phyloP scores from a whole-genome alignment of 805 yeast genomes.

The Wickerhamiella nectarea region DNA sequence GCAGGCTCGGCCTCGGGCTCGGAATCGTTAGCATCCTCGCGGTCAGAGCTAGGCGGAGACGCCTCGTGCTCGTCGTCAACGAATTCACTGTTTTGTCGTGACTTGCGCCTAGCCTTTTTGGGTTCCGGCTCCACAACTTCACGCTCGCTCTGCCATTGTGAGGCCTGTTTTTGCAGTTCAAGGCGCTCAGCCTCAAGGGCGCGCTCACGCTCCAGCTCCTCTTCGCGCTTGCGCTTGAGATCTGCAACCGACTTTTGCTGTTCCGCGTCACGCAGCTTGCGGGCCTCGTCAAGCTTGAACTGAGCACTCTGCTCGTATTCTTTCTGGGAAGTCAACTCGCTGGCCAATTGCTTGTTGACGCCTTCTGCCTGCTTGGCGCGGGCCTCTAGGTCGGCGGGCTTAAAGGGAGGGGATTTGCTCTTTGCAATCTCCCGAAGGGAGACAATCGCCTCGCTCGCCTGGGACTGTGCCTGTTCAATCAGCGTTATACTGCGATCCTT shows the following conservation, averaged over 20 bases:
- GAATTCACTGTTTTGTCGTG: conserved; percentile 20
- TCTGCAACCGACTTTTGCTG: conserved; percentile 31
- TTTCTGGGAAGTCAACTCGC: conserved; percentile 57
- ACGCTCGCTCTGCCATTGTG: conserved; percentile 27
- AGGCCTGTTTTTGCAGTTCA: conserved; percentile 24
- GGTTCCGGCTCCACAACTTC: conserved; percentile 22
- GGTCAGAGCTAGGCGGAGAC: not conserved
- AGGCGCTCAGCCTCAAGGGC: conserved; percentile 24
- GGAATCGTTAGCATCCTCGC: too few relatives aligned
- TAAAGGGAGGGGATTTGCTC: conserved; percentile 55
- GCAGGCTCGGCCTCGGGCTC: conserved; percentile 11
- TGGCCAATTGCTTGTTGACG: conserved; percentile 45
- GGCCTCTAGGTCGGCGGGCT: conserved; percentile 64
- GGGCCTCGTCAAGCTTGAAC: conserved; percentile 59
- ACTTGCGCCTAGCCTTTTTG: conserved; percentile 10
- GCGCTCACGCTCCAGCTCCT: conserved; percentile 22
- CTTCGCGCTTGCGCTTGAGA: conserved; percentile 14
- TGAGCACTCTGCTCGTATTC: conserved; percentile 46
- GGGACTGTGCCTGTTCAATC: conserved; percentile 41
- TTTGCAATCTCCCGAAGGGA: conserved; percentile 47
- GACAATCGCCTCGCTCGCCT: conserved; percentile 48
- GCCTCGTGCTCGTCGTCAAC: conserved; percentile 29
- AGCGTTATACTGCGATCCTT: conserved; percentile 50
- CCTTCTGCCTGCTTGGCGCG: conserved; percentile 72
- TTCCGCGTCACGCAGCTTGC: conserved; percentile 48